Evolutionary conservation across 331 rosid species (phyloP), one percentile per base, ranked within the genome.

Genomic region (Stylosanthes scabra): DNA sequence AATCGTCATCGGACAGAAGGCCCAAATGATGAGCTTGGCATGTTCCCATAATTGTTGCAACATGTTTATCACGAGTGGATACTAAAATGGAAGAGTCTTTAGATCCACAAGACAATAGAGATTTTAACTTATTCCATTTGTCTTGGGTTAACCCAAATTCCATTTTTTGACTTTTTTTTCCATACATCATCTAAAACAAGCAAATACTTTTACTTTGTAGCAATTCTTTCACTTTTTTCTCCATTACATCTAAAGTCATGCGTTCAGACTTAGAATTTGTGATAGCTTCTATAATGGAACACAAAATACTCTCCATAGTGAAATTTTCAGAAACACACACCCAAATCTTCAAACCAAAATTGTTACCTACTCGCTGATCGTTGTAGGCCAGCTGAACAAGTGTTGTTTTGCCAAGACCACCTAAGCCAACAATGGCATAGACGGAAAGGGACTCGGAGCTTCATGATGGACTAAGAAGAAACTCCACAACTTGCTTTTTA

Each of bases 51-150:
- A 51, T 14, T 55, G 3, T 2, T 2, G 64, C 74, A 25, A 69
- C 74, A 69, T 7, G 51, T 9, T 6, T 41, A 40, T 54, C 63
- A 4, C 74, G 74, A 8, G 74, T 69, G 52, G 74, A 39, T 4
- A 69, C 74, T 16, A 55, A 7, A 69, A 56, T 20, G 9, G 64
- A 69, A 11, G 54, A 3, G 8, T 64, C 74, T 39, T 55, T 69
- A 0, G 64, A 39, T 12, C 74, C 74, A 69, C 64, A 40, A 0
- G 52, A 41, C n/a, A 69, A 69, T 9, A 69, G 40, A 7, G 52
- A 55, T 37, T 20, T 40, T 13, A 69, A 40, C 9, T 40, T 2
- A 1, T 55, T 44, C 74, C 64, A 69, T 40, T 25, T 55, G 9
- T 39, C 64, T 12, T 20, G 54, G 27, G 3, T 54, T 11, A 68